Evolutionary conservation across 257 asterid species (phyloP), one percentile per base, ranked within the genome.

Genomic region (Sherardia arvensis): DNA sequence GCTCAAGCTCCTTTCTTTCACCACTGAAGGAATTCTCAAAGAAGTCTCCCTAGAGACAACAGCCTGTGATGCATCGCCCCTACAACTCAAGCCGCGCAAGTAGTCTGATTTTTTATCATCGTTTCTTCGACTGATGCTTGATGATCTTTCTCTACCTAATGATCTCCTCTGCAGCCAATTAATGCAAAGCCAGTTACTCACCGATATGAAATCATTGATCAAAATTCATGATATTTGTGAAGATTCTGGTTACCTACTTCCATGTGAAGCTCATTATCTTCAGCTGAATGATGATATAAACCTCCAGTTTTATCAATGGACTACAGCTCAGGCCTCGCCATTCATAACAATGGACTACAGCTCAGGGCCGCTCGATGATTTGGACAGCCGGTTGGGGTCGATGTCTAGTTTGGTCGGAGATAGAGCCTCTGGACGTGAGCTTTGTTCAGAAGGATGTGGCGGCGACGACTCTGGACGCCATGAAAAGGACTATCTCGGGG

Each of bases 361-460:
- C n/a, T n/a, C n/a, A n/a, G n/a, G n/a, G n/a, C n/a, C n/a, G n/a
- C n/a, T n/a, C n/a, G n/a, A n/a, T n/a, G n/a, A n/a, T n/a, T n/a
- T n/a, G n/a, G n/a, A n/a, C n/a, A n/a, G n/a, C n/a, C n/a, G n/a
- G n/a, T n/a, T n/a, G n/a, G n/a, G n/a, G n/a, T n/a, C n/a, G n/a
- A n/a, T n/a, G n/a, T n/a, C n/a, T n/a, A n/a, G n/a, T n/a, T n/a
- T n/a, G n/a, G n/a, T n/a, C n/a, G 71, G 98, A 92, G 66, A 83
- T 92, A 68, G 97, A 92, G 86, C 97, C 98, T 17, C 66, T 92
- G 83, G 98, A 92, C 69, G 93, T 89, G 70, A 87, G 93, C 79
- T 62, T 92, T 55, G 78, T 92, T 66, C 97, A 89, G 76, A 92
- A 89, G 77, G 97, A 87, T 74, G 98, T 89, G 61, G 85, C 97